These are phyloP conservation scores for Kazachstania martiniae DNA, from an alignment of 805 yeast genomes.

Conservation along the genomic window DNA sequence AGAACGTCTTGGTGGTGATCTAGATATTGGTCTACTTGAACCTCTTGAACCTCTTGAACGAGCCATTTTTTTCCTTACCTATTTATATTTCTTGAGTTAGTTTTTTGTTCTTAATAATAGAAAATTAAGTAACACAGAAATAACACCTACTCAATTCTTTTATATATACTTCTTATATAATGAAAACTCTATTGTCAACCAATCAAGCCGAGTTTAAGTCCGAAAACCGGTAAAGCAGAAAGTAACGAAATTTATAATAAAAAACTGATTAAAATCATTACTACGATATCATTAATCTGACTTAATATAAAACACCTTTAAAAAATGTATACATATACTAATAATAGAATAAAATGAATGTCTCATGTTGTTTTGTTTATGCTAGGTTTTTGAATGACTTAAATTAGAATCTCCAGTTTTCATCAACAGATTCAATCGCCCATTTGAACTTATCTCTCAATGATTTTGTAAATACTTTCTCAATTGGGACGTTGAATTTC, in stretches of 20 bases:
- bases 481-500: conserved; percentile 79
- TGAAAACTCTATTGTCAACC: too few relatives aligned
- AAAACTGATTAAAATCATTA: too few relatives aligned
- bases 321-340: too few relatives aligned
- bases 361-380: not conserved
- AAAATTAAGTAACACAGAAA: not conserved
- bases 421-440: conserved; percentile 90
- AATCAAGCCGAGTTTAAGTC: too few relatives aligned
- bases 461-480: conserved; percentile 83
- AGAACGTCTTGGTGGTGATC: conserved; percentile 50
- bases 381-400: not conserved
- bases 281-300: too few relatives aligned
- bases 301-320: too few relatives aligned
- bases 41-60: conserved; percentile 27
- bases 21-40: conserved; percentile 35
- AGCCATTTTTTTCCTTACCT: conserved; percentile 30
- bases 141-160: not conserved
- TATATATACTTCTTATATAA: not conserved
- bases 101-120: not conserved
- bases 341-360: too few relatives aligned
- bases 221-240: too few relatives aligned
- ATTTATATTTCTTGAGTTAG: not conserved
- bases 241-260: too few relatives aligned
- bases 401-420: conserved; percentile 66
- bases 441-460: conserved; percentile 86